These are phyloP conservation scores for Proliferodiscus dingleyae DNA, from an alignment of 2,329 filamentous ascomycete species.

Conservation along the genomic window DNA sequence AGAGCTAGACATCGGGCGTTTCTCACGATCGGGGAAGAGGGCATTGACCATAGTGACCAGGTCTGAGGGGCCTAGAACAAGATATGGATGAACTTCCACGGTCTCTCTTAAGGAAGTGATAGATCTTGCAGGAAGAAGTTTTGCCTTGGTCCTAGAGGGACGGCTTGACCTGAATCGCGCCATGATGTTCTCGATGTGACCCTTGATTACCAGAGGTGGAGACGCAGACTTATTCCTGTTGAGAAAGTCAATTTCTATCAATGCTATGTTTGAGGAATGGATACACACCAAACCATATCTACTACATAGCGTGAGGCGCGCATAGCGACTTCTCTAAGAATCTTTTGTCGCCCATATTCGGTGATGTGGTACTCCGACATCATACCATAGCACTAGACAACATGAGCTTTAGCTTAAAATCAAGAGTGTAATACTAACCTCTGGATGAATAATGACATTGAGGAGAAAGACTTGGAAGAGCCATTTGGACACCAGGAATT, in stretches of 20 bases:
- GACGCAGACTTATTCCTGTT: conserved; percentile 54
- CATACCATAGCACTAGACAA: conserved; percentile 49
- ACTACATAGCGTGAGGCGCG: conserved; percentile 75
- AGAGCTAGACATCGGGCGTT: conserved; percentile 55
- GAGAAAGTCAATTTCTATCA: conserved; percentile 4
- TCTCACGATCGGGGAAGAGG: conserved; percentile 77
- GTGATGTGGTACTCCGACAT: conserved; percentile 90
- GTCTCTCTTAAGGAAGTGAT: conserved; percentile 70
- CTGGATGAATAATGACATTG: conserved; percentile 80
- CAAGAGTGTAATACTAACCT: conserved; percentile 49
- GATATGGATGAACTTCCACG: conserved; percentile 72
- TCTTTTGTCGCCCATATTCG: conserved; percentile 81
- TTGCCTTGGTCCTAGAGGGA: conserved; percentile 43
- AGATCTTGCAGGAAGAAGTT: conserved; percentile 65
- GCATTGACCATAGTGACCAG: conserved; percentile 75
- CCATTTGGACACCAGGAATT: conserved; percentile 85
- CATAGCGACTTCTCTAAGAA: conserved; percentile 72
- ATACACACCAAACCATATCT: conserved; percentile 58
- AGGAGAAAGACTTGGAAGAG: conserved; percentile 85
- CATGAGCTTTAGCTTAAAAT: not conserved
- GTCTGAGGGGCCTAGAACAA: conserved; percentile 76
- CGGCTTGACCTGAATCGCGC: conserved; percentile 49
- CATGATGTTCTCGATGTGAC: conserved; percentile 68
- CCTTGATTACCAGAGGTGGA: conserved; percentile 57
- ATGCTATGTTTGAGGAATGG: not conserved